A percentile compares a stretch with the other conserved stretches of the same genome.
Conservation (phyloP, 305 asterid genomes). For the Ruellia speciosa region DNA sequence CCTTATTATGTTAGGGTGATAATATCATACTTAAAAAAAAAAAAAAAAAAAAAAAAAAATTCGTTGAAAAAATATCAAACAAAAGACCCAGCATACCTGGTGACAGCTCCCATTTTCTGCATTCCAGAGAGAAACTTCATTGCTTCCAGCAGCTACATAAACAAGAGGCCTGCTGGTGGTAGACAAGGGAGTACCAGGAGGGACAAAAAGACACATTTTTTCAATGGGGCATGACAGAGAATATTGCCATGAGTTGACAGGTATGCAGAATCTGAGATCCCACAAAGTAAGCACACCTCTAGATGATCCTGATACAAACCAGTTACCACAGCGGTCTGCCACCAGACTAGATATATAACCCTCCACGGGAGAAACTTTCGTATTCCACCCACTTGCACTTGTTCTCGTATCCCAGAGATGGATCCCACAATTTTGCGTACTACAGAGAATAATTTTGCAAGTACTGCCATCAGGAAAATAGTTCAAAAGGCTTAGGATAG, state of each 20-base stretch:
- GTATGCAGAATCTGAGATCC: conserved; percentile 96
- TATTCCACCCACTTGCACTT: conserved; percentile 62
- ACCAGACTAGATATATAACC: conserved; percentile 83
- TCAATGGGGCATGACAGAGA: conserved; percentile 78
- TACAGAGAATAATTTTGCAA: conserved; percentile 63
- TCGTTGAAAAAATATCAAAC: conserved; percentile 8
- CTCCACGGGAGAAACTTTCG: conserved; percentile 77
- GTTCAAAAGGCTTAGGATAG: conserved; percentile 77
- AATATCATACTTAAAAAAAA: neutral
- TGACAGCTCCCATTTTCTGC: conserved; percentile 98
- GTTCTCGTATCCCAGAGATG: conserved; percentile 91
- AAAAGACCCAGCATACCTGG: conserved; percentile 50
- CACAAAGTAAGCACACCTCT: conserved; percentile 95
- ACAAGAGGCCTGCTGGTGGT: conserved; percentile 84
- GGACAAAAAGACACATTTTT: conserved; percentile 86
- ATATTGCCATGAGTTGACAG: conserved; percentile 92
- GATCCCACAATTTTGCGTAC: conserved; percentile 86
- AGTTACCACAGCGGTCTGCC: conserved; percentile 91
- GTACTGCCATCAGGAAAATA: conserved; percentile 65
- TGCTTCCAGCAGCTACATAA: conserved; percentile 95
- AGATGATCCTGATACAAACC: conserved; percentile 98
- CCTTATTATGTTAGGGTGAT: neutral
- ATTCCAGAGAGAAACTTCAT: conserved; percentile 97
- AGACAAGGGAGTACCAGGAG: conserved; percentile 80
- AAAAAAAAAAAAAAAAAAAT: neutral